Conservation (phyloP, 345 rosid genomes). For the Eucalyptus camaldulensis region DNA sequence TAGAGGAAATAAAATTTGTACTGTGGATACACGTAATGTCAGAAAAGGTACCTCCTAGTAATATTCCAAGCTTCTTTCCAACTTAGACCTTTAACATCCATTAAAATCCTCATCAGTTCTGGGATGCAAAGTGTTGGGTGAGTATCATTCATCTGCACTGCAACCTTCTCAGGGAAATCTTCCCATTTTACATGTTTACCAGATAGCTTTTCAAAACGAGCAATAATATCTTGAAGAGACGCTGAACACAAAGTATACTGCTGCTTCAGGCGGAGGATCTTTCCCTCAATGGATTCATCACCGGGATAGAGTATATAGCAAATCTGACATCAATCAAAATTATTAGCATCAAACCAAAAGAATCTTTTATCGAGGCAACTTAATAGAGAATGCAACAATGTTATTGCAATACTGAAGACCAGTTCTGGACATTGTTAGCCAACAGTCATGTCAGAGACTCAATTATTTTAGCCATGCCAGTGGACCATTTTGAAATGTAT, state of each 20-base stretch:
- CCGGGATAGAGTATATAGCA: conserved; percentile 40
- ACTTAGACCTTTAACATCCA: conserved; percentile 32
- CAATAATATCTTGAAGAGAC: conserved; percentile 38
- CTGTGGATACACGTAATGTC: background rate
- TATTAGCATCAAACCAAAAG: background rate
- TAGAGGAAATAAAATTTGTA: background rate
- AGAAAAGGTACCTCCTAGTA: conserved; percentile 17
- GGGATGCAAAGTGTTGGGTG: conserved; percentile 46
- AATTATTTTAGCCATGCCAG: background rate
- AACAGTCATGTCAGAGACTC: background rate
- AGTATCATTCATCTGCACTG: conserved; percentile 51
- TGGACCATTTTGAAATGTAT: background rate
- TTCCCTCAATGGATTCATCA: conserved; percentile 36
- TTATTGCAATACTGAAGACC: background rate
- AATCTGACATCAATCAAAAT: conserved; percentile 10
- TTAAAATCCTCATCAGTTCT: conserved; percentile 30
- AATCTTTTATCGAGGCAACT: background rate
- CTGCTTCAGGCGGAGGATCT: conserved; percentile 40
- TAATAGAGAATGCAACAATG: background rate
- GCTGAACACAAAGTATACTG: conserved; percentile 41
- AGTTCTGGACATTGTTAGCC: background rate
- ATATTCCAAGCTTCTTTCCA: conserved; percentile 45
- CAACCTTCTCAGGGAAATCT: conserved; percentile 28
- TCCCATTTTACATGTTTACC: conserved; percentile 18
- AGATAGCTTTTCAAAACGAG: conserved; percentile 28